A percentile compares a stretch with the other conserved stretches of the same genome.
phyloP scores from a whole-genome alignment of 768 basidiomycete genomes.

The Phlebiopsis flavidoalba region DNA sequence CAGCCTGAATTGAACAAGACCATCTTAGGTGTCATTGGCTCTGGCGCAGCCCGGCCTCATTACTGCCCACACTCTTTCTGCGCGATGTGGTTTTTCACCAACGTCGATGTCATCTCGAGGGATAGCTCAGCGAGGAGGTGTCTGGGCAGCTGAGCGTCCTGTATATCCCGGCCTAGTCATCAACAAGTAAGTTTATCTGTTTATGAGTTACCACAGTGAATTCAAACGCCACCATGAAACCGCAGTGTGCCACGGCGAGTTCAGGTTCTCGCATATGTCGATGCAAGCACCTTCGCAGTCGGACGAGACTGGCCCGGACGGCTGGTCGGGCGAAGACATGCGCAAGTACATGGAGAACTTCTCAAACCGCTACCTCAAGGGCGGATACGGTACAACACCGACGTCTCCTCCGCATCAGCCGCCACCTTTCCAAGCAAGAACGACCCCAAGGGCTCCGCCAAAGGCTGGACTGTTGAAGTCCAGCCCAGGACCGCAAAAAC shows the following conservation, averaged over 20 bases:
- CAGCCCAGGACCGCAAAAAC: conserved; percentile 20
- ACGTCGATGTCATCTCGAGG: conserved; percentile 49
- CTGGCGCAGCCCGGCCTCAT: conserved; percentile 57
- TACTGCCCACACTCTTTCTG: conserved; percentile 49
- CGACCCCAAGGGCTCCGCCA: neutral
- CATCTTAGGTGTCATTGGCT: conserved; percentile 47
- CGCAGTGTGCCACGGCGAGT: conserved; percentile 61
- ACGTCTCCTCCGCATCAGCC: conserved; percentile 44
- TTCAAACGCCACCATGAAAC: neutral
- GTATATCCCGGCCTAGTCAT: conserved; percentile 53
- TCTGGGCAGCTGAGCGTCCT: conserved; percentile 49
- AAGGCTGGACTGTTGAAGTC: conserved; percentile 42
- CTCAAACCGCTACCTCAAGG: conserved; percentile 39
- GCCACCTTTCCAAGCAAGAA: neutral
- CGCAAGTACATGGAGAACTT: conserved; percentile 52
- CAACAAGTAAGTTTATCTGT: conserved; percentile 47
- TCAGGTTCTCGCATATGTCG: conserved; percentile 46
- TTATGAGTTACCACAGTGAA: neutral
- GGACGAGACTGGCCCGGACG: conserved; percentile 34
- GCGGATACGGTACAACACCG: conserved; percentile 41
- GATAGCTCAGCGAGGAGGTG: conserved; percentile 53
- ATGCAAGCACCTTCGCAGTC: conserved; percentile 41
- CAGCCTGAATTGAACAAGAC: conserved; percentile 8
- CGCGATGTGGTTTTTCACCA: conserved; percentile 53
- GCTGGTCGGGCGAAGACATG: conserved; percentile 51